Percentiles rank a stretch among this genome's conserved stretches.
Conservation (phyloP, 2,329 filamentous ascomycete genomes). For the Bipolaris bicolor region DNA sequence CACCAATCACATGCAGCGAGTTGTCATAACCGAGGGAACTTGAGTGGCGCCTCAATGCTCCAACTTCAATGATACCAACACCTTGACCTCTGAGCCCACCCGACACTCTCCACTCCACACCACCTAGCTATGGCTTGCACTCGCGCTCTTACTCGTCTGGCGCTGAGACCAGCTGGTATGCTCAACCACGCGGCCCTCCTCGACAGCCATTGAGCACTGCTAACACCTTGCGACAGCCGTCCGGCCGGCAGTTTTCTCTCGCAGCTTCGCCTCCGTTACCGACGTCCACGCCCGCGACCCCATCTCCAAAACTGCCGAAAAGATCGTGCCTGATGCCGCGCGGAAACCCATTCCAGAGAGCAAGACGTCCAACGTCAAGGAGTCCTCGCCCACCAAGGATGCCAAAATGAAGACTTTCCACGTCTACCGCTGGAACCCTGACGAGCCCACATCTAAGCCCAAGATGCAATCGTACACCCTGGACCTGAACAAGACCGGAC, state of each 20-base stretch:
- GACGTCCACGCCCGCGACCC: conserved; percentile 43
- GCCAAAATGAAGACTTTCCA: conserved; percentile 90
- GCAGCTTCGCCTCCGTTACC: conserved; percentile 48
- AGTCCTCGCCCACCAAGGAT: conserved; percentile 63
- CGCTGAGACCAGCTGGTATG: conserved; percentile 47
- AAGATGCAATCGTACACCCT: conserved; percentile 93
- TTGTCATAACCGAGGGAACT: conserved; percentile 26
- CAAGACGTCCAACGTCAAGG: conserved; percentile 65
- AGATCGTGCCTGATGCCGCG: conserved; percentile 35
- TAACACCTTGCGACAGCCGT: conserved; percentile 40
- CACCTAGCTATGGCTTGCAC: conserved; percentile 45
- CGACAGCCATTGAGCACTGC: conserved; percentile 30
- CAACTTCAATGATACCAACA: conserved; percentile 36
- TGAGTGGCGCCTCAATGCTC: conserved; percentile 18
- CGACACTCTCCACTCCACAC: conserved; percentile 36
- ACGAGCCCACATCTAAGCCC: conserved; percentile 89
- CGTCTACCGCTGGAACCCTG: conserved; percentile 98
- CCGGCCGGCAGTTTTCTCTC: conserved; percentile 45
- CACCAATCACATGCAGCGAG: conserved; percentile 12
- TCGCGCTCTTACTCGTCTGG: conserved; percentile 48
- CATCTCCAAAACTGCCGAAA: conserved; percentile 41
- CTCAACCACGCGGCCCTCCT: conserved; percentile 3
- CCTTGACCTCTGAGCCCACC: conserved; percentile 28
- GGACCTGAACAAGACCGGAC: conserved; percentile 98
- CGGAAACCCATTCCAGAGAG: conserved; percentile 51